A percentile compares a stretch with the other conserved stretches of the same genome.
Evolutionary conservation across 2,329 filamentous ascomycete genomes (phyloP).

Genomic region (Huntiella decipiens): DNA sequence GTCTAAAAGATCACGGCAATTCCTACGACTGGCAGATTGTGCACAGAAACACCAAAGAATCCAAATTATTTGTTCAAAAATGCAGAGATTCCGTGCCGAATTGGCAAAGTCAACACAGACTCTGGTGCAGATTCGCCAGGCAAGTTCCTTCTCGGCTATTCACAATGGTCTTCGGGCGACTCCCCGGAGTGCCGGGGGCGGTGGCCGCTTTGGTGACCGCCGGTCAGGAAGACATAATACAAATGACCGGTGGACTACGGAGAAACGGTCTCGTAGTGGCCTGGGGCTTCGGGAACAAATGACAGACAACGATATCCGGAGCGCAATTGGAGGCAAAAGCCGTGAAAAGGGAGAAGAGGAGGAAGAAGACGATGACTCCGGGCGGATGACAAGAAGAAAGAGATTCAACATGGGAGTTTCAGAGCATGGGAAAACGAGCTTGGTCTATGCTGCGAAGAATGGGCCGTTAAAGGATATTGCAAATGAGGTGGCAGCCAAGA

Average conservation of each 20-base stretch:
- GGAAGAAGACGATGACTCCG: slow-evolving; percentile 17
- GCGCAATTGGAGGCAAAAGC: slow-evolving; percentile 18
- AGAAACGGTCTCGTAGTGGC: too few relatives aligned
- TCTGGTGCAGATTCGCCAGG: too few relatives aligned
- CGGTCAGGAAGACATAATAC: neutral
- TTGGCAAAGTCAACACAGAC: too few relatives aligned
- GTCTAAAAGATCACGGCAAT: too few relatives aligned
- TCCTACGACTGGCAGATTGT: too few relatives aligned
- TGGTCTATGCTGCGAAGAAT: slow-evolving; percentile 35
- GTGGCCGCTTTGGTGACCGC: neutral
- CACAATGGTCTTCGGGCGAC: slow-evolving; percentile 33
- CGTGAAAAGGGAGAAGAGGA: slow-evolving; percentile 15
- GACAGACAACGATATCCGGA: slow-evolving; percentile 10
- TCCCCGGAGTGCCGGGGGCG: neutral
- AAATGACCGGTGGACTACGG: neutral
- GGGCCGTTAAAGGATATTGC: slow-evolving; percentile 21
- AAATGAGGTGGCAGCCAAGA: slow-evolving; percentile 7
- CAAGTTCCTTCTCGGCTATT: slow-evolving; percentile 41
- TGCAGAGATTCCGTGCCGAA: too few relatives aligned
- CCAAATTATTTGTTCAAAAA: too few relatives aligned
- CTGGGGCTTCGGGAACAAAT: neutral
- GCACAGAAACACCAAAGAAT: too few relatives aligned
- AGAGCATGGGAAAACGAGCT: slow-evolving; percentile 33
- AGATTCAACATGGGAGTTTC: slow-evolving; percentile 32
- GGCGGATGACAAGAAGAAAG: slow-evolving; percentile 27